These are phyloP conservation scores for Musa acuminata DNA, from an alignment of 176 grass and related monocot species.

Conservation along the genomic window DNA sequence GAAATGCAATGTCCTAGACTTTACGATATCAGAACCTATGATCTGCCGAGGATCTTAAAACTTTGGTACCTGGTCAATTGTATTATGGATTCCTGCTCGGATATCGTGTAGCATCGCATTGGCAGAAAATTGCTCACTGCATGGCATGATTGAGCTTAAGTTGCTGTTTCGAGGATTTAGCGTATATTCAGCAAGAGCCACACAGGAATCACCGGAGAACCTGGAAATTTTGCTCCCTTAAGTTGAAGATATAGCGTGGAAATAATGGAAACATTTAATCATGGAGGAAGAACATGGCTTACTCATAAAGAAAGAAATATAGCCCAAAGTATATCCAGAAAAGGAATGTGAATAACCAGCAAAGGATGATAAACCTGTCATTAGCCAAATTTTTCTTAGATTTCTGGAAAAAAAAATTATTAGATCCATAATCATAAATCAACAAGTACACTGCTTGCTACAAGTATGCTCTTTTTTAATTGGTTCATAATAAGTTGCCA, in stretches of 20 bases:
- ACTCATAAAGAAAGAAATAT: slow-evolving; percentile 80
- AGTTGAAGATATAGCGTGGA: not conserved
- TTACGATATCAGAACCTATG: too few species aligned
- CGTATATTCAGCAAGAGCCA: slow-evolving; percentile 68
- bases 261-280: not conserved
- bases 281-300: slow-evolving; percentile 13
- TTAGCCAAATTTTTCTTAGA: slow-evolving; percentile 10
- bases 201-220: slow-evolving; percentile 67
- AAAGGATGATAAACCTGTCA: slow-evolving; percentile 53
- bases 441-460: not conserved
- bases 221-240: slow-evolving; percentile 13
- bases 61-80: slow-evolving; percentile 54
- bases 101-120: slow-evolving; percentile 46
- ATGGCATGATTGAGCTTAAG: slow-evolving; percentile 69
- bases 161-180: slow-evolving; percentile 69
- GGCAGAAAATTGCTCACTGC: slow-evolving; percentile 36
- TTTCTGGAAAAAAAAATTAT: not conserved
- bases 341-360: slow-evolving; percentile 64
- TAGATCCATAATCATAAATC: not conserved
- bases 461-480: too few species aligned
- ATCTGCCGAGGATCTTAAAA: too few species aligned
- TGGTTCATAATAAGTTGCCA: not conserved
- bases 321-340: slow-evolving; percentile 77
- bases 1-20: too few species aligned
- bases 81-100: slow-evolving; percentile 51